phyloP scores from a whole-genome alignment of 2,329 filamentous ascomycete genomes.

The Pestalotiopsis sp. region DNA sequence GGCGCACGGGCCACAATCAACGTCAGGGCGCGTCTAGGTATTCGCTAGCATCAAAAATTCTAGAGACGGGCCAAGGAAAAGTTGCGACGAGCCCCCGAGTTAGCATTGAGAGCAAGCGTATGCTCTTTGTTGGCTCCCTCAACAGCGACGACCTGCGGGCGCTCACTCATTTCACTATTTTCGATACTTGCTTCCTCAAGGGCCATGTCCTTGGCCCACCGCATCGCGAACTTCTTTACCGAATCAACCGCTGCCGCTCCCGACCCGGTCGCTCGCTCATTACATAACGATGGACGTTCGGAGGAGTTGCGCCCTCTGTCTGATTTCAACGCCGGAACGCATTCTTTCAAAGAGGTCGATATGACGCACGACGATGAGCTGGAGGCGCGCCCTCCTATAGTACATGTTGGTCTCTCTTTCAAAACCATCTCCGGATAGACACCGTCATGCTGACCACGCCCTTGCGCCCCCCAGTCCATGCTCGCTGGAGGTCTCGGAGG shows the following conservation, averaged over 20 bases:
- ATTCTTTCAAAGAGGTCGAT: conserved; percentile 13
- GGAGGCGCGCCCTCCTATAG: conserved; percentile 61
- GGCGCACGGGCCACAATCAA: conserved; percentile 7
- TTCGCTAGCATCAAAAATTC: conserved; percentile 1
- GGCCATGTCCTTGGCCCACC: conserved; percentile 61
- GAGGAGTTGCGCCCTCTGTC: conserved; percentile 27
- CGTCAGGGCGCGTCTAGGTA: conserved; percentile 9
- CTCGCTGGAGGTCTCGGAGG: conserved; percentile 91
- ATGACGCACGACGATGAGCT: conserved; percentile 46
- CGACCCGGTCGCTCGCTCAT: conserved; percentile 28
- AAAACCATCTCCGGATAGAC: conserved; percentile 17
- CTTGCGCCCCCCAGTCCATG: conserved; percentile 69
- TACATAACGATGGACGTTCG: conserved; percentile 37
- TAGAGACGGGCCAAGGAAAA: not conserved
- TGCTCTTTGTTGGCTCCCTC: conserved; percentile 2
- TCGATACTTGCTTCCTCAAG: not conserved
- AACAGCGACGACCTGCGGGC: not conserved
- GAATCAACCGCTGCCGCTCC: conserved; percentile 33
- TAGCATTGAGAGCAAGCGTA: not conserved
- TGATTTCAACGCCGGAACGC: conserved; percentile 27
- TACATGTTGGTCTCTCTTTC: conserved; percentile 54
- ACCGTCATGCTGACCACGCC: conserved; percentile 20
- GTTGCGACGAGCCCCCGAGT: conserved; percentile 1
- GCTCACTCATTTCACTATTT: not conserved
- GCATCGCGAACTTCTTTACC: conserved; percentile 53